phyloP scores from a whole-genome alignment of 345 rosid species.

The Reutealis trisperma region DNA sequence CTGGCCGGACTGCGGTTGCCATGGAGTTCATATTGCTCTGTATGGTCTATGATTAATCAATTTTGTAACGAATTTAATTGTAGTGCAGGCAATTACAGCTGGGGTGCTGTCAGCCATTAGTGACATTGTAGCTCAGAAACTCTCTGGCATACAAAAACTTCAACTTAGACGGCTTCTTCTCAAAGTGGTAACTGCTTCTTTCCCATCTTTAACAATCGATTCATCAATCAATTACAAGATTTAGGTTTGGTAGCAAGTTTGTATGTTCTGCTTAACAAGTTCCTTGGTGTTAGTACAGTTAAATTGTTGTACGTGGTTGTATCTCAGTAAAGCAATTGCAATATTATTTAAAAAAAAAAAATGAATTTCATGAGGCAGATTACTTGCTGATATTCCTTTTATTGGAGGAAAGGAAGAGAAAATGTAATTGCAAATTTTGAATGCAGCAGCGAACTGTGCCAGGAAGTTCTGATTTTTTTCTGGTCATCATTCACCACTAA shows the following conservation, averaged over 20 bases:
- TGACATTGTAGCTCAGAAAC: conserved; percentile 77
- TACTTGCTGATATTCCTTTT: neutral
- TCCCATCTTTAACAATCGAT: neutral
- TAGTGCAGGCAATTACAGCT: conserved; percentile 72
- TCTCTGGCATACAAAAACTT: conserved; percentile 78
- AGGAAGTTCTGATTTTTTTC: neutral
- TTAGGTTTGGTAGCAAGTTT: neutral
- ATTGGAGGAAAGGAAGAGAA: neutral
- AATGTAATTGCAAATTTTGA: neutral
- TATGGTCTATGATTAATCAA: neutral
- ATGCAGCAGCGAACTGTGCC: neutral
- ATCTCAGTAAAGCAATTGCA: no score
- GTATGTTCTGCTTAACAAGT: neutral
- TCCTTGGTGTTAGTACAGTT: neutral
- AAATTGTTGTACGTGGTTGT: no score
- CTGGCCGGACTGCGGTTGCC: neutral
- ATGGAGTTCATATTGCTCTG: neutral
- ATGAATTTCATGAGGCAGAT: neutral
- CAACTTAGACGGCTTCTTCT: conserved; percentile 77
- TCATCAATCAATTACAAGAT: neutral
- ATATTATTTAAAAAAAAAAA: no score
- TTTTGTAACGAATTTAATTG: neutral
- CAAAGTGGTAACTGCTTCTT: conserved; percentile 62
- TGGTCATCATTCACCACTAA: neutral
- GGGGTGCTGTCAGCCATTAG: conserved; percentile 74